These are phyloP conservation scores for Lipomyces yamanashiensis DNA, from an alignment of 805 yeast genomes.

Conservation along the genomic window DNA sequence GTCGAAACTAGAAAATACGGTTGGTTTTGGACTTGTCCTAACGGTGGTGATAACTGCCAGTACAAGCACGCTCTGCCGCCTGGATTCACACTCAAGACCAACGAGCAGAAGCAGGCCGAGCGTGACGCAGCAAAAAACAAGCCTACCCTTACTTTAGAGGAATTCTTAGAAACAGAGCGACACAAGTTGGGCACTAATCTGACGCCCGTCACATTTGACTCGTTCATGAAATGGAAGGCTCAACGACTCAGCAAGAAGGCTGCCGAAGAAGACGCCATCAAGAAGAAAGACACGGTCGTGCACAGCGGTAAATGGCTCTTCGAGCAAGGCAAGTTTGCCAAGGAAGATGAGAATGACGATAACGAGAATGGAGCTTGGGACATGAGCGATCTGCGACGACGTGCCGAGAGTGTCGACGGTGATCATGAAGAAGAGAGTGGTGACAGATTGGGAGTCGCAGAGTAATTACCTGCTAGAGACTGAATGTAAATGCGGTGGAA, in stretches of 20 bases:
- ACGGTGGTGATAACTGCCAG: constrained; percentile 89
- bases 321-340: constrained; percentile 47
- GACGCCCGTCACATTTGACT: constrained; percentile 84
- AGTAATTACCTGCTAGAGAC: not conserved
- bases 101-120: constrained; percentile 91
- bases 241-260: constrained; percentile 64
- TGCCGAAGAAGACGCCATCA: constrained; percentile 50
- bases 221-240: constrained; percentile 82
- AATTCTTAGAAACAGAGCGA: constrained; percentile 92
- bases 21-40: constrained; percentile 99
- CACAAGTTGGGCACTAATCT: constrained; percentile 70
- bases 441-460: not conserved
- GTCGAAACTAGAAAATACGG: constrained; percentile 97
- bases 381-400: constrained; percentile 45
- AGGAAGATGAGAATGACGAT: constrained; percentile 43
- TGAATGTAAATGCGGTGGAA: not conserved
- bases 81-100: constrained; percentile 94
- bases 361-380: constrained; percentile 44
- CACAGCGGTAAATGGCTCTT: constrained; percentile 42
- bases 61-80: constrained; percentile 95
- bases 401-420: constrained; percentile 41
- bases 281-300: constrained; percentile 47
- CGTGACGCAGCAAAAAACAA: constrained; percentile 79
- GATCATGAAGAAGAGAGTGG: constrained; percentile 23
- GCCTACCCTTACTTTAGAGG: constrained; percentile 92